A percentile compares a stretch with the other conserved stretches of the same genome.
Evolutionary conservation across 371 early-diverging fungal species (phyloP).

Genomic region (Catenaria anguillulae): DNA sequence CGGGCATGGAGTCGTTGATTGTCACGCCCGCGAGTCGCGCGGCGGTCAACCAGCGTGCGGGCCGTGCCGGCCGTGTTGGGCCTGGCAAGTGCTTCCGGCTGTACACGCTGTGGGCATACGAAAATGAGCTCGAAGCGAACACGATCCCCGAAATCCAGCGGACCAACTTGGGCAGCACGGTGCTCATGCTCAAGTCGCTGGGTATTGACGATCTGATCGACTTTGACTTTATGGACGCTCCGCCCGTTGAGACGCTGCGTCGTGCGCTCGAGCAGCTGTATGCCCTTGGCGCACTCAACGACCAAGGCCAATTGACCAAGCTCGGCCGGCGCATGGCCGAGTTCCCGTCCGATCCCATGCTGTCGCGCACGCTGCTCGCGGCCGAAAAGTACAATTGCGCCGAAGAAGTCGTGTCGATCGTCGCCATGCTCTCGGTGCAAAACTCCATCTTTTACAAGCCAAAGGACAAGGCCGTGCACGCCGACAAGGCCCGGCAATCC

Average conservation of each 20-base stretch:
- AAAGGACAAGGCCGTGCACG: constrained; percentile 81
- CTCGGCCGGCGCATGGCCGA: constrained; percentile 96
- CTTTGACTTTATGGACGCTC: constrained; percentile 98
- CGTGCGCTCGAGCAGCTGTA: constrained; percentile 87
- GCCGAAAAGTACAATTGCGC: constrained; percentile 84
- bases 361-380: constrained; percentile 82
- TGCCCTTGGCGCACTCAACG: constrained; percentile 88
- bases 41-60: constrained; percentile 93
- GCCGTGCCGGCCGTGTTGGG: constrained; percentile 94
- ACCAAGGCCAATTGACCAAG: constrained; percentile 83
- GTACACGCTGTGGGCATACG: constrained; percentile 89
- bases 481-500: constrained; percentile 82
- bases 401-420: constrained; percentile 75
- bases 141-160: constrained; percentile 93
- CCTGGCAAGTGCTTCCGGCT: constrained; percentile 97
- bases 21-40: constrained; percentile 84
- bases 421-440: constrained; percentile 83
- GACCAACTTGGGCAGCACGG: constrained; percentile 79
- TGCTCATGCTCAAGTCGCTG: constrained; percentile 70
- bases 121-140: constrained; percentile 84
- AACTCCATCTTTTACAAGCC: constrained; percentile 84
- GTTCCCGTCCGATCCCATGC: constrained; percentile 93
- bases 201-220: constrained; percentile 89
- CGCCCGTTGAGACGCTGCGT: constrained; percentile 82
- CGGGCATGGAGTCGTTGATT: constrained; percentile 90